A percentile compares a stretch with the other conserved stretches of the same genome.
Evolutionary conservation across 139 green algal species (phyloP).

Genomic region (Volvox reticuliferus): DNA sequence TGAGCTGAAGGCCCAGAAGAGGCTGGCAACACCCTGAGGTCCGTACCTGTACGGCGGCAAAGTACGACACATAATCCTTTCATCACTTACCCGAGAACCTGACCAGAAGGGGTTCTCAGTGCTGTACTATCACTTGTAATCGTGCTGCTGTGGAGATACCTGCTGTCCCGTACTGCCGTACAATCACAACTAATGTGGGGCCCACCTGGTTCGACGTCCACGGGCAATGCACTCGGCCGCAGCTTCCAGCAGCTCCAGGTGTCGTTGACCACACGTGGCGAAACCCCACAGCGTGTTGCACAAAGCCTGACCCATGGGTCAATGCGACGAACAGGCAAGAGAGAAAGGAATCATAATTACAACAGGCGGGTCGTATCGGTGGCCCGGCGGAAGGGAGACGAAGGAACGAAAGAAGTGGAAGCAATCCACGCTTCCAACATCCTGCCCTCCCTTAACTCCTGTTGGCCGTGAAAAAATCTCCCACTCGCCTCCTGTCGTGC

Average conservation of each 20-base stretch:
- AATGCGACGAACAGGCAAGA: background rate
- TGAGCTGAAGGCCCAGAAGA: background rate
- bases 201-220: slow-evolving; percentile 1
- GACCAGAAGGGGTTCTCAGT: no score
- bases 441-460: no score
- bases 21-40: slow-evolving; percentile 13
- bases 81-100: no score
- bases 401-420: no score
- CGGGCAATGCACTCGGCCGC: background rate
- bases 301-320: background rate
- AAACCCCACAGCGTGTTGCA: slow-evolving; percentile 33
- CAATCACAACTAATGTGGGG: background rate
- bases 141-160: no score
- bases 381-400: no score
- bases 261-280: background rate
- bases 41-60: slow-evolving; percentile 11
- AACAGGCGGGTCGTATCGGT: no score
- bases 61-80: background rate
- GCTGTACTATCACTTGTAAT: no score
- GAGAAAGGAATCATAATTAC: background rate
- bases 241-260: background rate
- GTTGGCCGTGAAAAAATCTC: no score
- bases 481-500: no score
- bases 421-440: no score
- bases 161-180: background rate